These are phyloP conservation scores for Amanita polypyramis DNA, from an alignment of 768 basidiomycete genomes.

Conservation along the genomic window DNA sequence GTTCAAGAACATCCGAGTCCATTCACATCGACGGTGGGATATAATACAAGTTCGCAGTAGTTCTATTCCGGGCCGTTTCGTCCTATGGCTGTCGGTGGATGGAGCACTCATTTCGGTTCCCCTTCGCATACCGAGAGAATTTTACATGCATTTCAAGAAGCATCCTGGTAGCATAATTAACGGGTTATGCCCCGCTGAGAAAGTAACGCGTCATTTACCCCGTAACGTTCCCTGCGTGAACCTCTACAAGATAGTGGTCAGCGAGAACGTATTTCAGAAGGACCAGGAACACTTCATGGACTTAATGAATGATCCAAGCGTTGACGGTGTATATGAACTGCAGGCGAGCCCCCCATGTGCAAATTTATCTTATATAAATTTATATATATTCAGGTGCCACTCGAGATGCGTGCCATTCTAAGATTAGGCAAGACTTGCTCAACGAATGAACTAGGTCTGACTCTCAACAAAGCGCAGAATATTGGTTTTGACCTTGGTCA, in stretches of 20 bases:
- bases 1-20: conserved; percentile 53
- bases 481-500: conserved; percentile 77
- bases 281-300: conserved; percentile 89
- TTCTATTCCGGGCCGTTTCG: conserved; percentile 69
- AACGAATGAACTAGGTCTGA: conserved; percentile 52
- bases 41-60: conserved; percentile 82
- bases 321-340: conserved; percentile 89
- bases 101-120: conserved; percentile 70
- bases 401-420: conserved; percentile 71
- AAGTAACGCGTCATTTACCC: conserved; percentile 71
- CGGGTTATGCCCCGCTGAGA: conserved; percentile 58
- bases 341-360: conserved; percentile 43
- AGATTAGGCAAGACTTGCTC: conserved; percentile 78
- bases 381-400: conserved; percentile 50
- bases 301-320: conserved; percentile 86
- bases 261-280: conserved; percentile 75
- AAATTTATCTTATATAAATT: neutral
- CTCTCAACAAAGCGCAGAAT: conserved; percentile 75
- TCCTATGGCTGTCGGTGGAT: conserved; percentile 81
- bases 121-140: conserved; percentile 81
- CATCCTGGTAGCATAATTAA: conserved; percentile 59
- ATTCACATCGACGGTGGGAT: conserved; percentile 75
- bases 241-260: conserved; percentile 74
- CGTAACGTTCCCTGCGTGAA: conserved; percentile 67
- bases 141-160: conserved; percentile 84